Conservation (phyloP, 106 monocot genomes). For the Xerophyta viscosa region DNA sequence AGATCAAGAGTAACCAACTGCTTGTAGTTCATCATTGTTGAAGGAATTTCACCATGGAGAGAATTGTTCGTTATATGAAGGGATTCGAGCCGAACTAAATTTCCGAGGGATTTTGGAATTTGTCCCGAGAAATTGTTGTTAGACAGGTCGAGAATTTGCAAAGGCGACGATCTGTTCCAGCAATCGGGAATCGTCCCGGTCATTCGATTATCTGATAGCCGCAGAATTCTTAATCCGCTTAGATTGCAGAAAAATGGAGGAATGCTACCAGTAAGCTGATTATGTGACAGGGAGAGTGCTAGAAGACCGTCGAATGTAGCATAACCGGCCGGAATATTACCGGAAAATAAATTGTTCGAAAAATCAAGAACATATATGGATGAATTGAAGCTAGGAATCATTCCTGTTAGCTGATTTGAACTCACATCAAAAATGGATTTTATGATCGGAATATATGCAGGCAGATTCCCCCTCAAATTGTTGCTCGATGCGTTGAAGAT, state of each 20-base stretch:
- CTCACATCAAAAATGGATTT: background rate
- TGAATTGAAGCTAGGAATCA: background rate
- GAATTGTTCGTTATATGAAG: constrained; percentile 11
- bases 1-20: constrained; percentile 10
- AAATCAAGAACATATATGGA: background rate
- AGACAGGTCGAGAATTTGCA: background rate
- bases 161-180: background rate
- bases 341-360: constrained; percentile 4
- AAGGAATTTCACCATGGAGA: constrained; percentile 11
- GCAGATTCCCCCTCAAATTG: constrained; percentile 5
- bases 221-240: background rate
- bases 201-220: background rate
- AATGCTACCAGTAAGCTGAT: constrained; percentile 2
- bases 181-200: background rate
- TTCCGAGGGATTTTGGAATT: background rate
- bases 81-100: background rate
- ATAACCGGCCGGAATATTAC: background rate
- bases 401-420: background rate
- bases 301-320: background rate
- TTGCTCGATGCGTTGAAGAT: background rate
- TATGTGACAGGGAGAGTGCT: background rate
- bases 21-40: background rate
- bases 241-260: background rate
- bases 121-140: background rate
- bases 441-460: background rate